Evolutionary conservation across 2,329 filamentous ascomycete species (phyloP), one percentile per base, ranked within the genome.

Genomic region (Claviceps cyperi): DNA sequence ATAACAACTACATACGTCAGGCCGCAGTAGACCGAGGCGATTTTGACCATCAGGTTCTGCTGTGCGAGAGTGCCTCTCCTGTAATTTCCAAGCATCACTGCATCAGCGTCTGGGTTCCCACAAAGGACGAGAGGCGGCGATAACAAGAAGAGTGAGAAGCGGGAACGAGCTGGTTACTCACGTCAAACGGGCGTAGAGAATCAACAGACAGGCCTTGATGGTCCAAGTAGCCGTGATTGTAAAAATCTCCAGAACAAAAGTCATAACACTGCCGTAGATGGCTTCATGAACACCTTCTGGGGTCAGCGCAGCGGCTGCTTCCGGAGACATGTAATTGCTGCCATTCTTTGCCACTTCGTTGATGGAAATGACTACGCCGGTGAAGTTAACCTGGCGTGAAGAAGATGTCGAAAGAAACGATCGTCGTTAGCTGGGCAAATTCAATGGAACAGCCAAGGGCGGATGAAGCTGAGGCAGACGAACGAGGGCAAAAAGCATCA

Each of bases 111-210:
- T 9, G 5, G 39, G 39, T 21, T 15, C 17, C 9, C 19, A 19
- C 2, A 9, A 41, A 4, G 21, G 14, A 28, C 5, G 14, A 8
- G 43, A 13, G 4, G 13, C 43, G 22, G 5, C 22, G 14, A 44
- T 37, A 5, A 24, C 2, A 5, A 17, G 7, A 39, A 13, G n/a
- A n/a, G 11, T 9, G 11, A 15, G 8, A 6, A 24, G 28, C 4
- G 19, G n/a, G 2, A 9, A 11, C 6, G n/a, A 1, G 8, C 2
- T 40, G 14, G 5, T n/a, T 7, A 67, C 61, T 60, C 51, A 75
- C 60, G 67, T 80, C 59, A 81, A 67, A 19, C 77, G 65, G 5
- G 66, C 65, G 35, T 78, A 78, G 43, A 79, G 62, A 13, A 77
- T 62, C 14, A 79, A 57, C 14, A 79, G 57, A 47, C 74, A 77